phyloP scores from a whole-genome alignment of 768 basidiomycete genomes.

The Leucocoprinus leucothites region DNA sequence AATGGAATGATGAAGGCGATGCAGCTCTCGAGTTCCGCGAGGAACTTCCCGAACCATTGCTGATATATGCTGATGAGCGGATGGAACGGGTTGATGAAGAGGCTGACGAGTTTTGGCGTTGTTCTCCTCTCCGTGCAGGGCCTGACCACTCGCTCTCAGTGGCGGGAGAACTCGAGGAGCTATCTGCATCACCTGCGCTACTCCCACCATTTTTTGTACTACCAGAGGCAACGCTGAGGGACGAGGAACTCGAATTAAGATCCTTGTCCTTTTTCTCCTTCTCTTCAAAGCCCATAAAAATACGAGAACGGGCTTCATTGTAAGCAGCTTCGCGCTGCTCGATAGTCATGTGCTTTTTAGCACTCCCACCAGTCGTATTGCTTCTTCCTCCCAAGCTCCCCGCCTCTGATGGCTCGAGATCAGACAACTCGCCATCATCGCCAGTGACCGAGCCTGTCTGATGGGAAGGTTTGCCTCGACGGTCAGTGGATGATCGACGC shows the following conservation, averaged over 20 bases:
- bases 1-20: slow-evolving; percentile 69
- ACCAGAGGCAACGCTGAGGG: slow-evolving; percentile 66
- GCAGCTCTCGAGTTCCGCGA: slow-evolving; percentile 72
- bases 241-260: slow-evolving; percentile 74
- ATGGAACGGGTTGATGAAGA: slow-evolving; percentile 61
- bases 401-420: slow-evolving; percentile 75
- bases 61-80: slow-evolving; percentile 48
- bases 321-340: slow-evolving; percentile 90
- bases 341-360: slow-evolving; percentile 73
- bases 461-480: slow-evolving; percentile 57
- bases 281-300: slow-evolving; percentile 82
- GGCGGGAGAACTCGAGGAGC: slow-evolving; percentile 65
- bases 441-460: slow-evolving; percentile 70
- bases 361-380: slow-evolving; percentile 55
- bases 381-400: slow-evolving; percentile 75
- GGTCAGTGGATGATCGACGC: slow-evolving; percentile 60
- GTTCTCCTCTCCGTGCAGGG: slow-evolving; percentile 55
- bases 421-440: slow-evolving; percentile 76
- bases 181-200: slow-evolving; percentile 64
- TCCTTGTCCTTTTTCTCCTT: slow-evolving; percentile 72
- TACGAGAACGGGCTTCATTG: slow-evolving; percentile 79
- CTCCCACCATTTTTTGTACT: slow-evolving; percentile 42
- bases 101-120: slow-evolving; percentile 38
- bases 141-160: slow-evolving; percentile 83
- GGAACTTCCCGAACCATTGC: slow-evolving; percentile 53